These are phyloP conservation scores for Pseudogymnoascus sp. DNA, from an alignment of 2,329 filamentous ascomycete species.

Conservation along the genomic window DNA sequence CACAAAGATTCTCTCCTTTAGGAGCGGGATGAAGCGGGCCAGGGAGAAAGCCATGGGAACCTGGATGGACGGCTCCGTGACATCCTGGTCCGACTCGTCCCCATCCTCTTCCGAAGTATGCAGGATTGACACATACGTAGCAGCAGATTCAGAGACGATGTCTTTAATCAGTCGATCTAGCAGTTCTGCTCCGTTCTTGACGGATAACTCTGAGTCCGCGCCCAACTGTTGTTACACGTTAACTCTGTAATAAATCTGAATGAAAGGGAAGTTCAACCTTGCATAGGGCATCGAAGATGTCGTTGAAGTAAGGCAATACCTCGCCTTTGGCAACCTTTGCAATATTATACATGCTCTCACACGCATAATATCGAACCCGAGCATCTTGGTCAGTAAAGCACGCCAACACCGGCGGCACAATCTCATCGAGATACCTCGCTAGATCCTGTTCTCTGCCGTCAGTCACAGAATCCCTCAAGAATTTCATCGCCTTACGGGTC, in stretches of 20 bases:
- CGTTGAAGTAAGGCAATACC: slow-evolving; percentile 94
- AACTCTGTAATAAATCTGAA: background rate
- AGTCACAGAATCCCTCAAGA: background rate
- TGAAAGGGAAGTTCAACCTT: slow-evolving; percentile 52
- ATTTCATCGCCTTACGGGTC: slow-evolving; percentile 55
- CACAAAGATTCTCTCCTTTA: slow-evolving; percentile 90
- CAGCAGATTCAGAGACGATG: slow-evolving; percentile 89
- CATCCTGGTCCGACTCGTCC: slow-evolving; percentile 39
- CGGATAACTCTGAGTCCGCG: slow-evolving; percentile 89
- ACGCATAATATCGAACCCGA: slow-evolving; percentile 92
- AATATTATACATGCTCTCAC: slow-evolving; percentile 99
- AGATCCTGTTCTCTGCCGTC: slow-evolving; percentile 55
- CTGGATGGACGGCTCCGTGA: slow-evolving; percentile 35
- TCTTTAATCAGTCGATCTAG: slow-evolving; percentile 93
- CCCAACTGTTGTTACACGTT: slow-evolving; percentile 56
- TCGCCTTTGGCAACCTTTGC: slow-evolving; percentile 98
- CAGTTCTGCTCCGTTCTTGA: slow-evolving; percentile 95
- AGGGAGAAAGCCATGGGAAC: slow-evolving; percentile 87
- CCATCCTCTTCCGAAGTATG: slow-evolving; percentile 51
- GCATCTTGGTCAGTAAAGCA: slow-evolving; percentile 99
- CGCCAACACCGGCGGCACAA: slow-evolving; percentile 90
- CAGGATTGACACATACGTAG: slow-evolving; percentile 86
- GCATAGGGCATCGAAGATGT: slow-evolving; percentile 94
- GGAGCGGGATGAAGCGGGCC: slow-evolving; percentile 78
- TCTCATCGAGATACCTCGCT: slow-evolving; percentile 82